phyloP scores from a whole-genome alignment of 1,284 basidiomycete genomes.

The Xerocomus minutiporus region DNA sequence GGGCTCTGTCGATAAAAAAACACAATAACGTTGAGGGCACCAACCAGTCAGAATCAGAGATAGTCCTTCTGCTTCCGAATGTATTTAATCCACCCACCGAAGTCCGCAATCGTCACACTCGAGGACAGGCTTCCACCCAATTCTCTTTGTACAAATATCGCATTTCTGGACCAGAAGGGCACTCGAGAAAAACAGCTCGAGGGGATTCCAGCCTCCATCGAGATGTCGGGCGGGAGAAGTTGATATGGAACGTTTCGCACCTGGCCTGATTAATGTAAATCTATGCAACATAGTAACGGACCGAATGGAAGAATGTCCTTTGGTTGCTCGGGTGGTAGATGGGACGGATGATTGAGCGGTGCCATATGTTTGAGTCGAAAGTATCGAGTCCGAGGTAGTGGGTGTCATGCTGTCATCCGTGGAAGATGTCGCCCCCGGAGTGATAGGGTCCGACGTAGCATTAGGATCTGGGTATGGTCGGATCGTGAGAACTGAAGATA shows the following conservation, averaged over 20 bases:
- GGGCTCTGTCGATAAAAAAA: constrained; percentile 47
- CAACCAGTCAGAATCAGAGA: constrained; percentile 13
- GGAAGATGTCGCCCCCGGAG: constrained; percentile 28
- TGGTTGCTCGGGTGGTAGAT: constrained; percentile 63
- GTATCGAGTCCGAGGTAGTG: constrained; percentile 39
- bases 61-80: constrained; percentile 14
- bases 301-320: constrained; percentile 64
- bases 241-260: constrained; percentile 46
- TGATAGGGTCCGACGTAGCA: constrained; percentile 34
- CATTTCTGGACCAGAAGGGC: constrained; percentile 70
- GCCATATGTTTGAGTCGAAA: constrained; percentile 65
- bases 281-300: constrained; percentile 65
- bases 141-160: constrained; percentile 73
- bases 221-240: constrained; percentile 31
- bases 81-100: constrained; percentile 17
- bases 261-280: constrained; percentile 80
- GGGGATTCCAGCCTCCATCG: constrained; percentile 60
- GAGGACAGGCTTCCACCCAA: constrained; percentile 80
- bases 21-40: constrained; percentile 6
- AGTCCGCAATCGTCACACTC: constrained; percentile 81
- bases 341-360: constrained; percentile 54
- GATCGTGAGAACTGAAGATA: constrained; percentile 72
- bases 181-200: constrained; percentile 73
- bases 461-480: constrained; percentile 52
- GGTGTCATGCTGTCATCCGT: constrained; percentile 29